phyloP scores from a whole-genome alignment of 1,284 basidiomycete species.

The Cryptococcus sp. region DNA sequence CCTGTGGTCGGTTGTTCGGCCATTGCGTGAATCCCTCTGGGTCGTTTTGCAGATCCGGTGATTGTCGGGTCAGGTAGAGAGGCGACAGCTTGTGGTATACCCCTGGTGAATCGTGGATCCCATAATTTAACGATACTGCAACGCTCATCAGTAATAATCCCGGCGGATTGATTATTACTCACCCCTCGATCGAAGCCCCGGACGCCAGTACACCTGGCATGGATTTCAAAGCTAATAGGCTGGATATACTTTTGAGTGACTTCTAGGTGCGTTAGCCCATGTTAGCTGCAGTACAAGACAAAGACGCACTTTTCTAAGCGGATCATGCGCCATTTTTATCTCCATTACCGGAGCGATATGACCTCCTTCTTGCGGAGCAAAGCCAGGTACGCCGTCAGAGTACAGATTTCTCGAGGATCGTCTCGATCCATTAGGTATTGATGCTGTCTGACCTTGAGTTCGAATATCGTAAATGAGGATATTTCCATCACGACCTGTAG shows the following conservation, averaged over 20 bases:
- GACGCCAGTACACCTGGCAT: constrained; percentile 43
- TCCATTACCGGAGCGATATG: constrained; percentile 30
- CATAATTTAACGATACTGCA: constrained; percentile 46
- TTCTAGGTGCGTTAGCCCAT: constrained; percentile 3
- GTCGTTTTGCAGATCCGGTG: constrained; percentile 18
- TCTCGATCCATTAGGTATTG: not conserved
- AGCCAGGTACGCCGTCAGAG: constrained; percentile 25
- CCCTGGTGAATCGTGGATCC: constrained; percentile 41
- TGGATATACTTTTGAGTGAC: constrained; percentile 40
- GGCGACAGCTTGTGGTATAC: constrained; percentile 17
- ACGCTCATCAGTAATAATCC: constrained; percentile 12
- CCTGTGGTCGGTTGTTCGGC: constrained; percentile 35
- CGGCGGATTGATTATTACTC: constrained; percentile 5
- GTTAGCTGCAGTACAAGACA: not conserved
- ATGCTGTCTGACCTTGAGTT: constrained; percentile 1
- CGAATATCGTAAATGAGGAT: constrained; percentile 47
- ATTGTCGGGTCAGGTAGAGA: constrained; percentile 35
- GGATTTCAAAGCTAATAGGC: constrained; percentile 38
- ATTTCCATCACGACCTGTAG: constrained; percentile 46
- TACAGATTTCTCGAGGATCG: constrained; percentile 13
- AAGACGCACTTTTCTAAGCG: constrained; percentile 4
- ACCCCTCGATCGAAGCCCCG: constrained; percentile 46
- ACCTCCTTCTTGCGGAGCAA: constrained; percentile 14
- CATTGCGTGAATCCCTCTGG: constrained; percentile 37
- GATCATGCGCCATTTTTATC: constrained; percentile 29